A percentile compares a stretch with the other conserved stretches of the same genome.
Conservation (phyloP, 495 filamentous ascomycete genomes). For the Aspergillus coremiiformis region DNA sequence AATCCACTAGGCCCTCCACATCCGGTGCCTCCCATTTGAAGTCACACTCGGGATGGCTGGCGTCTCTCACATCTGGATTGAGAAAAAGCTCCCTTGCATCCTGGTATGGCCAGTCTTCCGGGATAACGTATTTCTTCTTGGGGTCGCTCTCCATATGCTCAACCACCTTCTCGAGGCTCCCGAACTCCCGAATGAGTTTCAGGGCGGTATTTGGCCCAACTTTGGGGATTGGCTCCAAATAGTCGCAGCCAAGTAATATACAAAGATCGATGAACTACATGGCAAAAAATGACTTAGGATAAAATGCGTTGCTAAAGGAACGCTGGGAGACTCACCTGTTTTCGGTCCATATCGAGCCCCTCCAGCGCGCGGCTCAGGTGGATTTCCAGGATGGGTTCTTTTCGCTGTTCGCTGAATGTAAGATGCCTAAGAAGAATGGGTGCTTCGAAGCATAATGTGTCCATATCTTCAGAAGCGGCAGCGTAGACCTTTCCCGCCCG, state of each 20-base stretch:
- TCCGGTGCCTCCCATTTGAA: constrained; percentile 97
- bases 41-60: constrained; percentile 79
- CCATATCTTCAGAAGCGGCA: constrained; percentile 97
- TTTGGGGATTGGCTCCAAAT: constrained; percentile 91
- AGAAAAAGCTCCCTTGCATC: constrained; percentile 90
- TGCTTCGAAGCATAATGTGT: constrained; percentile 90
- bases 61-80: constrained; percentile 78
- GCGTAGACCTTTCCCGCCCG: constrained; percentile 93
- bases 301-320: not conserved
- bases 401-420: constrained; percentile 93
- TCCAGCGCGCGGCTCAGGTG: constrained; percentile 75
- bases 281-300: not conserved
- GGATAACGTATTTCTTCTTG: constrained; percentile 71
- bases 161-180: constrained; percentile 77
- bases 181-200: constrained; percentile 86
- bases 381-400: constrained; percentile 96
- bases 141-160: constrained; percentile 66
- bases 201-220: constrained; percentile 85
- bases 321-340: constrained; percentile 49
- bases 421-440: constrained; percentile 88
- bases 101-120: constrained; percentile 87
- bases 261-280: constrained; percentile 90
- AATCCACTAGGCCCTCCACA: constrained; percentile 78
- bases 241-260: constrained; percentile 96
- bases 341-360: constrained; percentile 77